Conservation (phyloP, 306 rosid genomes). For the Cajanus cajan region DNA sequence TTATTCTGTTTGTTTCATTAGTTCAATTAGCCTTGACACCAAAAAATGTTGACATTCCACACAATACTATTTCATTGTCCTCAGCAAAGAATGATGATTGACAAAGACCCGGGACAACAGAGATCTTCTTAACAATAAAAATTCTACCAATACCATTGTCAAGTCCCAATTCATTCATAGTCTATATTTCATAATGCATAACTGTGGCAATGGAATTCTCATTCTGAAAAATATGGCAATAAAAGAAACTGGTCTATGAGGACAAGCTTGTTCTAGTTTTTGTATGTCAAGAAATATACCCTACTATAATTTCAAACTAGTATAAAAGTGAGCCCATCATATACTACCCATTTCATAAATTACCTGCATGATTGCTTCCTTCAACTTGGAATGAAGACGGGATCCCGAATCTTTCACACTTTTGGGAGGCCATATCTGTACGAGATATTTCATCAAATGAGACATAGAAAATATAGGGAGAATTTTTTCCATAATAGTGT, state of each 20-base stretch:
- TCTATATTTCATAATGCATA: conserved; percentile 13
- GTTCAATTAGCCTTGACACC: neutral
- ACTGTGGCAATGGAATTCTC: neutral
- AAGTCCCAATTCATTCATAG: conserved; percentile 18
- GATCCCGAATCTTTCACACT: conserved; percentile 95
- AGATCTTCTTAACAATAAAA: conserved; percentile 14
- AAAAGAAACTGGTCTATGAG: conserved; percentile 11
- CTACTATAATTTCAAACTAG: conserved; percentile 16
- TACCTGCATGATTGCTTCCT: conserved; percentile 95
- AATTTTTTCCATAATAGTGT: neutral
- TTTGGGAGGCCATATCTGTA: conserved; percentile 99
- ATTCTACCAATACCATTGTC: neutral
- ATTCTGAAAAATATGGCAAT: neutral
- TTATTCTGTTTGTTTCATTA: neutral
- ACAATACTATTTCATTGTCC: conserved; percentile 3
- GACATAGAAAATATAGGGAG: neutral
- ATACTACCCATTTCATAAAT: conserved; percentile 18
- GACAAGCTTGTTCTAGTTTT: conserved; percentile 1
- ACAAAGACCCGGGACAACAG: neutral
- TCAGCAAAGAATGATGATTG: neutral
- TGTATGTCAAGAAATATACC: conserved; percentile 15
- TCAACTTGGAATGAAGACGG: conserved; percentile 75
- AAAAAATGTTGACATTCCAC: conserved; percentile 9
- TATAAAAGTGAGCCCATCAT: conserved; percentile 15
- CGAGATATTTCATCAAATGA: conserved; percentile 24